Conservation (phyloP, 2,329 filamentous ascomycete species). For the Fusarium ambrosium region DNA sequence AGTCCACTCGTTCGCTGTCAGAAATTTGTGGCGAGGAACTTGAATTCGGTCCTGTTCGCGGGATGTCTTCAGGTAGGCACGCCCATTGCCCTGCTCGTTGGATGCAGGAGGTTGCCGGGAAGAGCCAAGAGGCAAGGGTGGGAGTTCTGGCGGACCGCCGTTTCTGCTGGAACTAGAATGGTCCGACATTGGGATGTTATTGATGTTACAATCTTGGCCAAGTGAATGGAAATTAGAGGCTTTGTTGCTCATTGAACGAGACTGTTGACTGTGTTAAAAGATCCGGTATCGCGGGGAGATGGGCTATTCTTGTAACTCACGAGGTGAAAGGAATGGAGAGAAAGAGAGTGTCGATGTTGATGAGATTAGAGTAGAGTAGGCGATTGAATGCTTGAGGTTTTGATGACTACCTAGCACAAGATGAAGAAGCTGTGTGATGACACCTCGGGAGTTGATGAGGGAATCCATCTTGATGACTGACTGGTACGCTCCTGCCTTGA, state of each 20-base stretch:
- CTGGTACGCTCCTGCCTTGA: not conserved
- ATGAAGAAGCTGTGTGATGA: not conserved
- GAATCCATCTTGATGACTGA: not conserved
- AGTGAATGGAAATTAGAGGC: not conserved
- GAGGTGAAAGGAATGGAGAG: not conserved
- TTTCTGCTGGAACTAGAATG: not conserved
- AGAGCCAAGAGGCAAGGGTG: not conserved
- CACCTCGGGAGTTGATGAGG: not conserved
- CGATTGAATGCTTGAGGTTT: not conserved
- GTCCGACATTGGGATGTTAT: constrained; percentile 3
- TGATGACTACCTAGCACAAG: not conserved
- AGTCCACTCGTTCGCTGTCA: constrained; percentile 61
- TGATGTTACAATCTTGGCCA: not conserved
- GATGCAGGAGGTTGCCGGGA: not conserved
- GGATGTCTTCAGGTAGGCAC: not conserved
- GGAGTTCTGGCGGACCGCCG: not conserved
- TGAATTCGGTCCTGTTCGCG: not conserved
- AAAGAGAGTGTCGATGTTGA: not conserved
- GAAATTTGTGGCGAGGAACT: constrained; percentile 52
- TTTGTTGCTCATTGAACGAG: not conserved
- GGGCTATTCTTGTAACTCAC: not conserved
- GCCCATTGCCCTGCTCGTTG: not conserved
- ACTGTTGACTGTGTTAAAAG: not conserved
- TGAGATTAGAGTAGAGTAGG: not conserved
- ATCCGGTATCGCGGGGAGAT: not conserved